Conservation (phyloP, 495 filamentous ascomycete species). For the Lepidopterella palustris region DNA sequence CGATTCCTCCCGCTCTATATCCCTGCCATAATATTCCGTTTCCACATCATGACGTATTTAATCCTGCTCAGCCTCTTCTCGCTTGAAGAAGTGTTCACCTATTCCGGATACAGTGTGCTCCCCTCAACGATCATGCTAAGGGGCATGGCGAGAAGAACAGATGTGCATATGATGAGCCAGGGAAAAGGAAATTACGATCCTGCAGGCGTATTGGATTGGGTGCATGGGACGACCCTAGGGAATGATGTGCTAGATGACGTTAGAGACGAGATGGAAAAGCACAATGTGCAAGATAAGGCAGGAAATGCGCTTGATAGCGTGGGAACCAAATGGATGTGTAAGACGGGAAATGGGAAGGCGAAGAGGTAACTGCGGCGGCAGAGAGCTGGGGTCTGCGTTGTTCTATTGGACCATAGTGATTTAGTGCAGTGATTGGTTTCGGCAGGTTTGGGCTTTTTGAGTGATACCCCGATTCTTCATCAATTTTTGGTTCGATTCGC, state of each 20-base stretch:
- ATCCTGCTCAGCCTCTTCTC: conserved; percentile 61
- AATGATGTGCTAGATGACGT: conserved; percentile 52
- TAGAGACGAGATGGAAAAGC: conserved; percentile 53
- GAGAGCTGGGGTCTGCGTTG: not conserved
- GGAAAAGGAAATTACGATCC: conserved; percentile 69
- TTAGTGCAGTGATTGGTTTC: too few species aligned
- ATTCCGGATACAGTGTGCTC: conserved; percentile 69
- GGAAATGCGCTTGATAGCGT: conserved; percentile 30
- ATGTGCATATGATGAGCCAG: conserved; percentile 55
- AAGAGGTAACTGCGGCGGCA: conserved; percentile 8
- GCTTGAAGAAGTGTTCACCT: conserved; percentile 68
- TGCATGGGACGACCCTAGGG: conserved; percentile 58
- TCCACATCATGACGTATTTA: conserved; percentile 75
- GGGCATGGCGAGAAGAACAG: conserved; percentile 64
- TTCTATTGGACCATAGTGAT: not conserved
- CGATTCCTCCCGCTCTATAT: conserved; percentile 68
- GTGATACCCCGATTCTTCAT: too few species aligned
- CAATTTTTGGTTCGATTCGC: too few species aligned
- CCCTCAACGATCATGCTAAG: conserved; percentile 66
- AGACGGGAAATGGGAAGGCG: conserved; percentile 11
- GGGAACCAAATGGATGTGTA: conserved; percentile 18
- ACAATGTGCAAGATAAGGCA: conserved; percentile 46
- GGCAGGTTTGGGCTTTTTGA: too few species aligned
- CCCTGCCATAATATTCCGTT: conserved; percentile 58
- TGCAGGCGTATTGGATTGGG: conserved; percentile 73